Percentiles rank a stretch among this genome's conserved stretches.
These are phyloP conservation scores for Phytopythium aichiense DNA, from an alignment of 352 stramenopile species.

Conservation along the genomic window DNA sequence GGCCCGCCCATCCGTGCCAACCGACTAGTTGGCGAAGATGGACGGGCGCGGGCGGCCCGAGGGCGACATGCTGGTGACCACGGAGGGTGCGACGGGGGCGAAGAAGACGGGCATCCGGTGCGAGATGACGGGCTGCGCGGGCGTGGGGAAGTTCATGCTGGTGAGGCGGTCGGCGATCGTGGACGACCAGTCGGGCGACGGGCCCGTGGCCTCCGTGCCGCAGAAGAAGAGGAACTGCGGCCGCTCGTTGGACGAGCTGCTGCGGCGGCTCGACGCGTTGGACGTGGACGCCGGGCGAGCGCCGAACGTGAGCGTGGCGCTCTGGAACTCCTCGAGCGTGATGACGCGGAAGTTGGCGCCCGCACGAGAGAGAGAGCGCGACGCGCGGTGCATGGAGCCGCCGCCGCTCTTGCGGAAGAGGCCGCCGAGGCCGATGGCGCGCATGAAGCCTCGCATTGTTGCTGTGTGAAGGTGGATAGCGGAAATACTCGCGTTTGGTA, in stretches of 20 bases:
- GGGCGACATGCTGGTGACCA: constrained; percentile 13
- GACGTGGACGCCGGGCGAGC: constrained; percentile 1
- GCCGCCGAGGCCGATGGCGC: constrained; percentile 51
- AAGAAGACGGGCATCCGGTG: constrained; percentile 79
- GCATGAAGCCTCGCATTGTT: constrained; percentile 68
- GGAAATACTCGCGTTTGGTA: constrained; percentile 11
- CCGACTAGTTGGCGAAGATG: constrained; percentile 15
- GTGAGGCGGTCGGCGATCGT: constrained; percentile 19
- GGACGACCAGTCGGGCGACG: constrained; percentile 13
- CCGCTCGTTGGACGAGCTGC: constrained; percentile 40
- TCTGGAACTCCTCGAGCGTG: constrained; percentile 32
- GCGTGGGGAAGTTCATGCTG: constrained; percentile 20
- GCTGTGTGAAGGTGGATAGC: constrained; percentile 9
- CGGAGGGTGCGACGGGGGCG: constrained; percentile 12
- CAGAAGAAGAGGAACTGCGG: constrained; percentile 80
- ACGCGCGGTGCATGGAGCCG: constrained; percentile 2
- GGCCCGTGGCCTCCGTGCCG: constrained; percentile 32
- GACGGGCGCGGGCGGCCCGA: constrained; percentile 14
- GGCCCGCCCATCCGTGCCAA: neutral
- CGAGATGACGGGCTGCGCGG: constrained; percentile 38
- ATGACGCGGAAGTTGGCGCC: constrained; percentile 30
- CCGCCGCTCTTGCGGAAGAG: constrained; percentile 34
- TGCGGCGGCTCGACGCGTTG: constrained; percentile 17
- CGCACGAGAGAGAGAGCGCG: constrained; percentile 6
- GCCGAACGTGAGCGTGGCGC: constrained; percentile 14